Percentiles rank a stretch among this genome's conserved stretches.
These are phyloP conservation scores for Colletotrichum liaoningense DNA, from an alignment of 2,329 filamentous ascomycete species.

Conservation along the genomic window DNA sequence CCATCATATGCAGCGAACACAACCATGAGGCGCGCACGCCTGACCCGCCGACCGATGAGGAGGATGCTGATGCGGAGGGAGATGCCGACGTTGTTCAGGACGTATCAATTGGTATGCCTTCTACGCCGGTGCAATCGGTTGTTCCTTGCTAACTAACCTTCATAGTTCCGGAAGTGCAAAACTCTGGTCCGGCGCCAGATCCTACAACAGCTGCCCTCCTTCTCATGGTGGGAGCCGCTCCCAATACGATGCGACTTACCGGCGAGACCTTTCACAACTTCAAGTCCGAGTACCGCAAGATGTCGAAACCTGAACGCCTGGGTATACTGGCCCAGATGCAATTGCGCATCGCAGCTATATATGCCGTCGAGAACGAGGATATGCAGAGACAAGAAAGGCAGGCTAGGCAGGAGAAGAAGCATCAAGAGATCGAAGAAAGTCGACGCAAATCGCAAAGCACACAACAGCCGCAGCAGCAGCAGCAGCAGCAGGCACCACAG, in stretches of 20 bases:
- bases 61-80: conserved; percentile 45
- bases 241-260: conserved; percentile 51
- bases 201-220: conserved; percentile 50
- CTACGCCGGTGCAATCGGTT: neutral
- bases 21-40: conserved; percentile 58
- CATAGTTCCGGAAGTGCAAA: conserved; percentile 13
- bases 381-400: conserved; percentile 52
- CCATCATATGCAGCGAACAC: conserved; percentile 56
- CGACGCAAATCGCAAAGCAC: conserved; percentile 42
- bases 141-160: conserved; percentile 13
- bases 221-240: conserved; percentile 53
- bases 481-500: conserved; percentile 12
- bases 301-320: conserved; percentile 53
- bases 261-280: conserved; percentile 58
- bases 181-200: conserved; percentile 40
- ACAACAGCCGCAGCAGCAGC: conserved; percentile 41
- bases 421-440: conserved; percentile 51
- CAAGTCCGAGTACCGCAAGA: conserved; percentile 56
- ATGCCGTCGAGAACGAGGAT: conserved; percentile 58
- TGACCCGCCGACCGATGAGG: conserved; percentile 51
- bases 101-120: conserved; percentile 26
- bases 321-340: conserved; percentile 53
- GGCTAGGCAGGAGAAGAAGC: conserved; percentile 51
- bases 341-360: conserved; percentile 56
- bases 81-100: conserved; percentile 42